Percentiles rank a stretch among this genome's conserved stretches.
Conservation (phyloP, 1,284 basidiomycete genomes). For the Lentinula novae-zelandiae region DNA sequence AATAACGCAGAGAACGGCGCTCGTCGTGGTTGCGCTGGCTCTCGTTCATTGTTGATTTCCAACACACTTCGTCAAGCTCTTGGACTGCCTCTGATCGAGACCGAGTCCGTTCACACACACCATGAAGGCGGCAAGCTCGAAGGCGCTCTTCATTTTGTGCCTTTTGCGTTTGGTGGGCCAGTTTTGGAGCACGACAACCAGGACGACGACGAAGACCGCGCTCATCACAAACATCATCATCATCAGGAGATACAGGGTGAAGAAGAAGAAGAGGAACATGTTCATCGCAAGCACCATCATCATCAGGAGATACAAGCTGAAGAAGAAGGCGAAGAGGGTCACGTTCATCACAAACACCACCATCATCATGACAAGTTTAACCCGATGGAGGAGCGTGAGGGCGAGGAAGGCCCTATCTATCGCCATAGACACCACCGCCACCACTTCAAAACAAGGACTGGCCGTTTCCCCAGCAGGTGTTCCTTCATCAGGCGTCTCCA, state of each 20-base stretch:
- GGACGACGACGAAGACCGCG: neutral
- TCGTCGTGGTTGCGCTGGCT: neutral
- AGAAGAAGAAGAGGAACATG: constrained; percentile 18
- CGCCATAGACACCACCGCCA: constrained; percentile 9
- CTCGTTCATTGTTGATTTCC: constrained; percentile 25
- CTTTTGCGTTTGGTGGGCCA: neutral
- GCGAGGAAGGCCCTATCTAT: neutral
- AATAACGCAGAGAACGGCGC: neutral
- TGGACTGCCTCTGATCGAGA: constrained; percentile 42
- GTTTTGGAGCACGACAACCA: neutral
- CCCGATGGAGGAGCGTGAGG: constrained; percentile 6
- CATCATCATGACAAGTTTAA: constrained; percentile 8
- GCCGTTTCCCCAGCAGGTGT: constrained; percentile 19
- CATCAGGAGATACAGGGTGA: constrained; percentile 12
- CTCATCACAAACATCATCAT: neutral
- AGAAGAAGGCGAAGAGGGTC: constrained; percentile 19
- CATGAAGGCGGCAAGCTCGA: neutral
- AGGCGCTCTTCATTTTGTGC: neutral
- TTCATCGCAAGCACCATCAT: neutral
- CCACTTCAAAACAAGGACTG: constrained; percentile 8
- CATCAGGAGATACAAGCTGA: constrained; percentile 12
- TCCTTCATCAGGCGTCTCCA: constrained; percentile 59
- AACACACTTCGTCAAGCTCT: constrained; percentile 47
- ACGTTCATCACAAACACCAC: constrained; percentile 14
- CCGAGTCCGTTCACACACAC: constrained; percentile 1